phyloP scores from a whole-genome alignment of 352 stramenopile genomes.

The Blastocystis sp. region DNA sequence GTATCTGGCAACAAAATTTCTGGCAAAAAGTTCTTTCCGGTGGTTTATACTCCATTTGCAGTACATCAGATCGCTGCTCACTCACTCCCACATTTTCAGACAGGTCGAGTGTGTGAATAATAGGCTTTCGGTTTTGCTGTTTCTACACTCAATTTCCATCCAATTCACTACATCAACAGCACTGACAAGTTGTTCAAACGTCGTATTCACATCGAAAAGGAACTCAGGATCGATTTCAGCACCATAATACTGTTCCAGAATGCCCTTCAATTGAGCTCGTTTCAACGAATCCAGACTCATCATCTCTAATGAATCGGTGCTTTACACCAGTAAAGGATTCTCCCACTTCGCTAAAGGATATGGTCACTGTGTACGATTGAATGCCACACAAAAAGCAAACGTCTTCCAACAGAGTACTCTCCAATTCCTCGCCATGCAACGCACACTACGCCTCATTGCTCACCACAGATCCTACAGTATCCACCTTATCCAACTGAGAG shows the following conservation, averaged over 20 bases:
- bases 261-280: slow-evolving; percentile 30
- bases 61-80: not conserved
- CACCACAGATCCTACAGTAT: not conserved
- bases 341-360: not conserved
- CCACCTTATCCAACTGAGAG: not conserved
- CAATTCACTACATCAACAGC: not conserved
- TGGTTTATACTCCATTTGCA: not conserved
- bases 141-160: not conserved
- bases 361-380: slow-evolving; percentile 27
- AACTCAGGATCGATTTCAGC: slow-evolving; percentile 5
- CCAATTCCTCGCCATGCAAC: slow-evolving; percentile 34
- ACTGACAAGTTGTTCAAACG: slow-evolving; percentile 6
- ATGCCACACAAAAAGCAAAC: slow-evolving; percentile 23
- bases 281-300: slow-evolving; percentile 50
- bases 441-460: not conserved
- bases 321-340: not conserved
- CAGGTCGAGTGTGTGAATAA: not conserved
- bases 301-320: slow-evolving; percentile 30
- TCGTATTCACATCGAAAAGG: slow-evolving; percentile 54
- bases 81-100: not conserved
- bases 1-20: slow-evolving; percentile 59
- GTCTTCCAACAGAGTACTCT: slow-evolving; percentile 41
- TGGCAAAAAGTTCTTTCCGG: slow-evolving; percentile 43
- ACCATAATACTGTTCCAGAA: slow-evolving; percentile 56
- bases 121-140: slow-evolving; percentile 38